Base-by-base conservation (phyloP, 768 basidiomycete species). In the Amylocystis lapponica region DNA sequence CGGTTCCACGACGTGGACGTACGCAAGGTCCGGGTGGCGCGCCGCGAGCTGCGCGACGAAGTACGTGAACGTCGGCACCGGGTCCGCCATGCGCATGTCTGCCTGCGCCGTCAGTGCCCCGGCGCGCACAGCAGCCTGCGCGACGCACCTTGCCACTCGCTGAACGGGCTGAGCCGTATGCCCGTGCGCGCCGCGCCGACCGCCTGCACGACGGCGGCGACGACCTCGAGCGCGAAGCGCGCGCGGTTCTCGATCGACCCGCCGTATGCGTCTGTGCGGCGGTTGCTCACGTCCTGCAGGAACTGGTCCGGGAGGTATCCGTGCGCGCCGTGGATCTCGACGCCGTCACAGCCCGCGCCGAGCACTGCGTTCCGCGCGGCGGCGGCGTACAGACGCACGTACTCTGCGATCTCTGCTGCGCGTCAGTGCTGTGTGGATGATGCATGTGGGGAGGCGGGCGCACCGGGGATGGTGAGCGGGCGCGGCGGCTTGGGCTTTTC, bases 71-170 rank as follows among this genome's bases (percentile, higher is more conserved):
- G 73, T 74, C 0, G 79, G 75, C 2, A 69, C 60, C 0, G 79
- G 81, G 46, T 83, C 68, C 4, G 53, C 48, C 74, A 78, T 76
- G 4, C 65, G 57, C 76, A 82, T 77, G 5, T 34, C 57, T 52
- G 23, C n/a, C n/a, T n/a, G n/a, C n/a, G n/a, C n/a, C n/a, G n/a
- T 36, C 34, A n/a, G 14, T 10, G 21, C 51, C 39, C 4, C 55
- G 58, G 26, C 58, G 56, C 20, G 17, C 31, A 49, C 52, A 46
- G n/a, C 51, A 38, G 48, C 61, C 56, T 20, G 51, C 48, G 67
- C 23, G 23, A 21, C 55, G 47, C 51, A 51, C 64, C 60, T 63
- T 66, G 55, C 50, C 54, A 57, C 1, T 30, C 32, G 29, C 53
- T 46, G 65, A 62, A 74, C 13, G 68, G 62, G 21, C 52, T 58